Percentiles rank a stretch among this genome's conserved stretches.
Conservation (phyloP, 2,329 filamentous ascomycete species). For the Diaporthe sp. region DNA sequence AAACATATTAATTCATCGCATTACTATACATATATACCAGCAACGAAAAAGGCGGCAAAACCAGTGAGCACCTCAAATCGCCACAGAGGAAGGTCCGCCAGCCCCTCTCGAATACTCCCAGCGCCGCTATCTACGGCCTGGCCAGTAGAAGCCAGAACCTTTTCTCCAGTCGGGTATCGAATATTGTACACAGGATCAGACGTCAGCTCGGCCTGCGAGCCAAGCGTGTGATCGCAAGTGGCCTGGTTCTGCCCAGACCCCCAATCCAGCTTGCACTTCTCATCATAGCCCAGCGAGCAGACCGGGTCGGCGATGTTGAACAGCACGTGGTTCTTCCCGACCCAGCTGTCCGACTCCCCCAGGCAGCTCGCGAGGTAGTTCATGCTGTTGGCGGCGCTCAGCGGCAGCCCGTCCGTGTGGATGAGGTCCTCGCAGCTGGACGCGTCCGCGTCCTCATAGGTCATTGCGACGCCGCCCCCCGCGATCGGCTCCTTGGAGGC, state of each 20-base stretch:
- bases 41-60: neutral
- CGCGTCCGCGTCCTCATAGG: slow-evolving; percentile 59
- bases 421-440: slow-evolving; percentile 64
- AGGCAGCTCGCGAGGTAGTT: slow-evolving; percentile 65
- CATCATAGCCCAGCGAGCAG: slow-evolving; percentile 61
- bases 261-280: slow-evolving; percentile 61
- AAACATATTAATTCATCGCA: neutral
- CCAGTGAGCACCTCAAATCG: neutral
- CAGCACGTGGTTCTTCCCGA: slow-evolving; percentile 61
- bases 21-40: neutral
- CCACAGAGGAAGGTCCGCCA: neutral
- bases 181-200: slow-evolving; percentile 61
- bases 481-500: slow-evolving; percentile 60
- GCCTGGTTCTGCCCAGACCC: slow-evolving; percentile 59
- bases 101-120: neutral
- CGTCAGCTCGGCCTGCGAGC: slow-evolving; percentile 52
- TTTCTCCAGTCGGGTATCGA: slow-evolving; percentile 59
- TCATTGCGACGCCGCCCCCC: slow-evolving; percentile 64
- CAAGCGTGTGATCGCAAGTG: slow-evolving; percentile 58
- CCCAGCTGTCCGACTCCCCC: slow-evolving; percentile 57
- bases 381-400: slow-evolving; percentile 65
- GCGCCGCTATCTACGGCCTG: slow-evolving; percentile 33
- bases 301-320: slow-evolving; percentile 66
- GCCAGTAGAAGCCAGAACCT: slow-evolving; percentile 52
- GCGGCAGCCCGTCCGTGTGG: slow-evolving; percentile 53